Evolutionary conservation across 176 grass and related monocot species (phyloP), one percentile per base, ranked within the genome.

Genomic region (Chrysopogon serrulatus): DNA sequence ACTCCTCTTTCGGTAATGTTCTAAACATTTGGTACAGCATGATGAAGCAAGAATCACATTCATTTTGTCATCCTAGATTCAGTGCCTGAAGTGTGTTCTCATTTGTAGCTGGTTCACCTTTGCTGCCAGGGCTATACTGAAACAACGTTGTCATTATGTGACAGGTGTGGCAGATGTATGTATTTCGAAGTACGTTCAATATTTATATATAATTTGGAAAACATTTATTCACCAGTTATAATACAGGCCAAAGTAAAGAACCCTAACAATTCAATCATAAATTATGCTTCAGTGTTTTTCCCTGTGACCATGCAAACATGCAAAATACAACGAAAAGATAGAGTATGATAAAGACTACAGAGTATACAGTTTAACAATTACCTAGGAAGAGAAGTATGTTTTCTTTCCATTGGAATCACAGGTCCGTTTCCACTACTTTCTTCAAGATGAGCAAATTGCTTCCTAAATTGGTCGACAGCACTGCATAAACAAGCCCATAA

Each of bases 301-400:
- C 53, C 67, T 41, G 42, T n/a, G 72, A 44, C n/a, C 47, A 23
- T 78, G 63, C 13, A 69, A 21, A 21, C 32, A 23, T 85, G 51
- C 23, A 65, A 12, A 71, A 44, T 64, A 81, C 14, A 69, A 57
- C 33, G n/a, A 47, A 40, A 73, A 66, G 6, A 68, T 47, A 49
- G n/a, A 33, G 74, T 39, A 85, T 43, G 56, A 21, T 74, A 23
- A 85, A 78, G 45, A 82, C 10, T 24, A 88, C 37, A 81, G 6
- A 87, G 61, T 72, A 80, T 21, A 54, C 76, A 73, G 17, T 49
- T 71, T 56, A 31, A 65, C 60, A 10, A 31, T 72, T 94, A 99
- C 96, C 96, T 96, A 45, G 96, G 96, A 86, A 99, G 93, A 82
- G 96, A 99, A 76, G 91, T 71, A 79, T 99, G 93, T 82, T 94